A percentile compares a stretch with the other conserved stretches of the same genome.
Evolutionary conservation across 257 asterid species (phyloP).

Genomic region (Apocynum venetum): DNA sequence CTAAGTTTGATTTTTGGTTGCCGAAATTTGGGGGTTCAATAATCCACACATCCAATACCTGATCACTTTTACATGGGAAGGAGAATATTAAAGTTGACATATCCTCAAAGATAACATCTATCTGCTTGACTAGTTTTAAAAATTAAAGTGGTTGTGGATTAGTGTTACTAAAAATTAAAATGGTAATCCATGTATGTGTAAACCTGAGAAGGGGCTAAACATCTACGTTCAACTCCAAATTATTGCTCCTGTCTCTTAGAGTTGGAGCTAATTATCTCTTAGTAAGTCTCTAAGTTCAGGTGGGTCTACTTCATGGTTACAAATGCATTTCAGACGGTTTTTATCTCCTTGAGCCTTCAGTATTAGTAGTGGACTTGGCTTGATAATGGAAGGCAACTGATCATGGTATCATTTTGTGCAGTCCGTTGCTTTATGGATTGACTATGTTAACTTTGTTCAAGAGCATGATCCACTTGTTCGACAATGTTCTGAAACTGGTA

Average conservation of each 20-base stretch:
- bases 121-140: background rate
- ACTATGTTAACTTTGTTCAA: slow-evolving; percentile 78
- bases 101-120: background rate
- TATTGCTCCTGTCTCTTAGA: background rate
- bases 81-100: background rate
- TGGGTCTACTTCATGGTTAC: background rate
- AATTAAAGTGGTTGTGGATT: background rate
- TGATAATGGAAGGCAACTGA: slow-evolving; percentile 11
- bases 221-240: too few species aligned
- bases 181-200: background rate
- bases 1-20: background rate
- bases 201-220: background rate
- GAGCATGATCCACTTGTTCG: slow-evolving; percentile 59
- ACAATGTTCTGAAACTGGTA: slow-evolving; percentile 56
- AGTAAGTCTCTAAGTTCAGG: background rate
- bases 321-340: background rate
- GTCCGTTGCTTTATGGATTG: slow-evolving; percentile 92
- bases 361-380: background rate
- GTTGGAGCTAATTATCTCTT: background rate
- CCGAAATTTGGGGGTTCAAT: background rate
- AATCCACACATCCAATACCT: background rate
- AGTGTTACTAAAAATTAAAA: background rate
- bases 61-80: background rate
- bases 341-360: background rate
- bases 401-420: slow-evolving; percentile 39